Evolutionary conservation across 2,329 filamentous ascomycete genomes (phyloP).

Genomic region (Herpomyces periplanetae): DNA sequence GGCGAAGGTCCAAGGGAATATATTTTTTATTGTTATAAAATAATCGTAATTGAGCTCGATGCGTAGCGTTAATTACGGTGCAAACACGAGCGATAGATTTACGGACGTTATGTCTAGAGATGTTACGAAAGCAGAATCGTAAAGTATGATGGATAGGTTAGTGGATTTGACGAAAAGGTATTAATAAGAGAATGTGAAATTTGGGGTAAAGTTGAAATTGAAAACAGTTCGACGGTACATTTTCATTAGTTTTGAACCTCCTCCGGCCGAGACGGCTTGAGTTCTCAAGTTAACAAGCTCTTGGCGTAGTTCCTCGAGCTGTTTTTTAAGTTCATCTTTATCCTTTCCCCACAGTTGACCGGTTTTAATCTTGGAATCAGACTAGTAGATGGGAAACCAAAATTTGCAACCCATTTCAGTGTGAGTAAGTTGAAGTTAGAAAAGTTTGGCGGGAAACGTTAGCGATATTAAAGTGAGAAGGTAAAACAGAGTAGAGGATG

Average conservation of each 20-base stretch:
- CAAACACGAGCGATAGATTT: constrained; percentile 97
- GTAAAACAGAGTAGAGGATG: too few relatives aligned
- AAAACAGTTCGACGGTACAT: constrained; percentile 41
- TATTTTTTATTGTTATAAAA: constrained; percentile 99
- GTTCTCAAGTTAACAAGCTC: constrained; percentile 88
- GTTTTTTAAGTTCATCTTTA: constrained; percentile 92
- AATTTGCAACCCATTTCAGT: too few relatives aligned
- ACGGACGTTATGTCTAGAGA: constrained; percentile 62
- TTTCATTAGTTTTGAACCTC: constrained; percentile 78
- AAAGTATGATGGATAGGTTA: neutral
- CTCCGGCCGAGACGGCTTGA: constrained; percentile 81
- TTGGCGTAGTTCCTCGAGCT: constrained; percentile 71
- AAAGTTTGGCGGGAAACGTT: too few relatives aligned
- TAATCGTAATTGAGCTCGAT: constrained; percentile 78
- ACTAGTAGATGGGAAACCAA: too few relatives aligned
- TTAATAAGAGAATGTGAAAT: constrained; percentile 1
- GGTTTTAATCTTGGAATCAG: constrained; percentile 50
- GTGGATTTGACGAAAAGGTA: neutral
- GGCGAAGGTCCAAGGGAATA: constrained; percentile 80
- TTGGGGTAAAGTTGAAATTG: neutral
- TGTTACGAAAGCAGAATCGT: neutral
- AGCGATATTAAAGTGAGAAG: too few relatives aligned
- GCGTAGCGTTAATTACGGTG: constrained; percentile 98
- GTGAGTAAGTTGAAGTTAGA: too few relatives aligned
- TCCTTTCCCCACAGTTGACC: constrained; percentile 90